Conservation (phyloP, 2,329 filamentous ascomycete species). For the Xylariales sp. region DNA sequence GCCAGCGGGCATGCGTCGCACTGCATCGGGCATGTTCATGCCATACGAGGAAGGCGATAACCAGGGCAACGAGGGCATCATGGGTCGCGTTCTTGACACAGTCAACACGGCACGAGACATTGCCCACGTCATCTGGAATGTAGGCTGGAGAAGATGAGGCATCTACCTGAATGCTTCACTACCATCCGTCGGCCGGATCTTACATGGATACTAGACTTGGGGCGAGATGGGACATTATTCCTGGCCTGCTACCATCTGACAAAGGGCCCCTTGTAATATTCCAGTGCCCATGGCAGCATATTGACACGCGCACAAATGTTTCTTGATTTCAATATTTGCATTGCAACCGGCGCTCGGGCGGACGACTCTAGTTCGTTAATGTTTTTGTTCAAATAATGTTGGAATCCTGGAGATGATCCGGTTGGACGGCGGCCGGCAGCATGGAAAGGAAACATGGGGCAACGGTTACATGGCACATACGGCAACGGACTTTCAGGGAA, state of each 20-base stretch:
- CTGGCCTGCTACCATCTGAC: too few relatives aligned
- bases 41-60: conserved; percentile 72
- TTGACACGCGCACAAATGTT: too few relatives aligned
- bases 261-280: too few relatives aligned
- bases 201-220: too few relatives aligned
- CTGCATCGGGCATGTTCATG: conserved; percentile 87
- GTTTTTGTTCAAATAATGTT: background rate
- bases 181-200: background rate
- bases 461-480: background rate
- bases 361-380: conserved; percentile 1
- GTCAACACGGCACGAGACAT: conserved; percentile 69
- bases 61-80: conserved; percentile 57
- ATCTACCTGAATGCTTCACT: background rate
- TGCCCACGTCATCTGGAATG: conserved; percentile 68
- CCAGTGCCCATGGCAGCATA: too few relatives aligned
- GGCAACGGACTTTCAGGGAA: background rate
- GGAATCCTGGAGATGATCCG: background rate
- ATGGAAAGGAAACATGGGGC: background rate
- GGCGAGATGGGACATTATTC: too few relatives aligned
- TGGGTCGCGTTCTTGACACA: conserved; percentile 78
- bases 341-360: conserved; percentile 6
- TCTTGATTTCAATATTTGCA: background rate
- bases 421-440: background rate
- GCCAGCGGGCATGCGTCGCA: conserved; percentile 65
- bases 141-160: conserved; percentile 55